Evolutionary conservation across 306 rosid genomes (phyloP).

Genomic region (Vigna radiata): DNA sequence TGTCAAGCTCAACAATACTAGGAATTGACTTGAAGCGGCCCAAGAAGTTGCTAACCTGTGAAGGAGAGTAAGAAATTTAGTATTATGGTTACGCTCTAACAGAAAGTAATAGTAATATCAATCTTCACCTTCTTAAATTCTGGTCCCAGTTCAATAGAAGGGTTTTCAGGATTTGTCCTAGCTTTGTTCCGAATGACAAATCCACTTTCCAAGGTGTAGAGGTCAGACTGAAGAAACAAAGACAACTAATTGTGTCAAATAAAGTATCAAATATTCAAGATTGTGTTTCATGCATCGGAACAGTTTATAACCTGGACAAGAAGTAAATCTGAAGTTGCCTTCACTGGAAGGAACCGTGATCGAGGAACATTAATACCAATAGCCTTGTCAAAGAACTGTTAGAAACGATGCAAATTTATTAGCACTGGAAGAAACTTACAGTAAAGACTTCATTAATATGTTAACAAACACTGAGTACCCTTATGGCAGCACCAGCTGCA

Average conservation of each 20-base stretch:
- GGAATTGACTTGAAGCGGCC: constrained; percentile 91
- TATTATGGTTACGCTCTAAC: constrained; percentile 29
- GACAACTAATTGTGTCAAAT: constrained; percentile 28
- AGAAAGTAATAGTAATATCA: constrained; percentile 22
- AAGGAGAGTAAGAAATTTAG: constrained; percentile 37
- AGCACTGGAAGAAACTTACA: constrained; percentile 22
- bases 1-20: constrained; percentile 86
- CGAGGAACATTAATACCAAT: constrained; percentile 94
- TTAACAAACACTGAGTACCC: constrained; percentile 58
- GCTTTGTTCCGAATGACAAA: constrained; percentile 68
- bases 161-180: constrained; percentile 85
- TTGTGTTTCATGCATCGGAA: constrained; percentile 27
- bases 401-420: constrained; percentile 29
- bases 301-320: constrained; percentile 82
- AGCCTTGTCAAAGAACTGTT: constrained; percentile 89
- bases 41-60: constrained; percentile 84
- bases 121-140: constrained; percentile 88
- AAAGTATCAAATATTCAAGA: constrained; percentile 28
- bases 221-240: constrained; percentile 76
- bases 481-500: constrained; percentile 99
- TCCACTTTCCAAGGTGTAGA: constrained; percentile 82
- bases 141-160: constrained; percentile 94
- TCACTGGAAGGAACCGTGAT: constrained; percentile 96
- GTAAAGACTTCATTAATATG: constrained; percentile 18
- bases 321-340: constrained; percentile 98